Conservation (phyloP, 345 rosid genomes). For the Gossypium turneri region DNA sequence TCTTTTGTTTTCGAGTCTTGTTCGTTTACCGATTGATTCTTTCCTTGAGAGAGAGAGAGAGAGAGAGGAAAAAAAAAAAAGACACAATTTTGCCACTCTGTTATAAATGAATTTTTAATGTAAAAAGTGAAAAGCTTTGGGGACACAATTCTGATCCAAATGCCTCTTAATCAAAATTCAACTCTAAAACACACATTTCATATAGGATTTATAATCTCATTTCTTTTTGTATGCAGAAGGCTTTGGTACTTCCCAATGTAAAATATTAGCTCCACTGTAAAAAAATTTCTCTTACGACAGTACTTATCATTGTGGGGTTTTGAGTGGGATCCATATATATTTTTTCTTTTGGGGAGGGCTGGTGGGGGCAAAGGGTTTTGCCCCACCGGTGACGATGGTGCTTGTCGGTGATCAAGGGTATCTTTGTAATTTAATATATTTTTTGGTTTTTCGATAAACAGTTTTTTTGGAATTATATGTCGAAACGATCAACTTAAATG, state of each 20-base stretch:
- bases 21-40: conserved; percentile 26
- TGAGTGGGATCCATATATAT: conserved; percentile 7
- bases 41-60: conserved; percentile 28
- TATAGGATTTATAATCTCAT: not conserved
- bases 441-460: not conserved
- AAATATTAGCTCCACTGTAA: not conserved
- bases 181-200: not conserved
- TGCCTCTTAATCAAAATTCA: conserved; percentile 15
- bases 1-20: conserved; percentile 13
- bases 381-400: conserved; percentile 25
- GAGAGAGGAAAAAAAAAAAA: too few relatives aligned
- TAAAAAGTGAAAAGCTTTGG: not conserved
- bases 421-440: not conserved
- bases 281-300: not conserved
- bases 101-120: not conserved
- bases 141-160: conserved; percentile 7
- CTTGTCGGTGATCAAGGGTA: conserved; percentile 12
- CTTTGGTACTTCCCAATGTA: not conserved
- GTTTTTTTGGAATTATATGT: not conserved
- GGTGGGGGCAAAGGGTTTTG: conserved; percentile 11
- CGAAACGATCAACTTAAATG: not conserved
- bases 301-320: not conserved
- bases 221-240: not conserved
- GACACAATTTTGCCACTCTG: conserved; percentile 19
- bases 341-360: not conserved